Conservation (phyloP, 176 grass and related monocot genomes). For the Cymbopogon citratus region DNA sequence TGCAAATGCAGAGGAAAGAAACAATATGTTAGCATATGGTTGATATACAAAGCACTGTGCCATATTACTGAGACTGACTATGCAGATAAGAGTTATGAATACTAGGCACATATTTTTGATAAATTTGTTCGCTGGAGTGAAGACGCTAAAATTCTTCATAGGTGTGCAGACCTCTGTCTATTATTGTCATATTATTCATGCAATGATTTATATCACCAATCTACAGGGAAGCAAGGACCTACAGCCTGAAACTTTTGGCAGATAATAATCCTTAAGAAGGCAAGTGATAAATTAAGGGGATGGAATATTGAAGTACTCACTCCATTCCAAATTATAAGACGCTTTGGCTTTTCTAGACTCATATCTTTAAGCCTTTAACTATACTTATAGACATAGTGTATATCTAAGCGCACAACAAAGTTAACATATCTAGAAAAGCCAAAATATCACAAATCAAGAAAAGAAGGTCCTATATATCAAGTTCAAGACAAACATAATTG, state of each 20-base stretch:
- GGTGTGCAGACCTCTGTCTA: background rate
- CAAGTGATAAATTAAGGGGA: background rate
- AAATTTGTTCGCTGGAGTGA: background rate
- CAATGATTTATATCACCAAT: background rate
- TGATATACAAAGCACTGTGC: background rate
- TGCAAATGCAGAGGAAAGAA: slow-evolving; percentile 32
- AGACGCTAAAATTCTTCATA: background rate
- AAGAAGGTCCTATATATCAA: too few species aligned
- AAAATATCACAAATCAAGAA: background rate
- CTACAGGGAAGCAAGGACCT: background rate
- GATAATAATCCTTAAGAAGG: background rate
- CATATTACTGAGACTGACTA: background rate
- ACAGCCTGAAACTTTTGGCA: background rate
- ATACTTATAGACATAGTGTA: too few species aligned
- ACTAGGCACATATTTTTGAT: background rate
- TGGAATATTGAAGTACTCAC: background rate
- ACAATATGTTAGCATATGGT: background rate
- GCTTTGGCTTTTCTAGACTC: too few species aligned
- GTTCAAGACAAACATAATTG: background rate
- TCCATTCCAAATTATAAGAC: too few species aligned
- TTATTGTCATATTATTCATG: background rate
- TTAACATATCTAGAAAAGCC: too few species aligned
- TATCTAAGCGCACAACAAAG: too few species aligned
- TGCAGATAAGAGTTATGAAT: background rate
- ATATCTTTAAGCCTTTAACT: too few species aligned